Percentiles rank a stretch among this genome's conserved stretches.
These are phyloP conservation scores for Vinca minor DNA, from an alignment of 257 asterid species.

Conservation along the genomic window DNA sequence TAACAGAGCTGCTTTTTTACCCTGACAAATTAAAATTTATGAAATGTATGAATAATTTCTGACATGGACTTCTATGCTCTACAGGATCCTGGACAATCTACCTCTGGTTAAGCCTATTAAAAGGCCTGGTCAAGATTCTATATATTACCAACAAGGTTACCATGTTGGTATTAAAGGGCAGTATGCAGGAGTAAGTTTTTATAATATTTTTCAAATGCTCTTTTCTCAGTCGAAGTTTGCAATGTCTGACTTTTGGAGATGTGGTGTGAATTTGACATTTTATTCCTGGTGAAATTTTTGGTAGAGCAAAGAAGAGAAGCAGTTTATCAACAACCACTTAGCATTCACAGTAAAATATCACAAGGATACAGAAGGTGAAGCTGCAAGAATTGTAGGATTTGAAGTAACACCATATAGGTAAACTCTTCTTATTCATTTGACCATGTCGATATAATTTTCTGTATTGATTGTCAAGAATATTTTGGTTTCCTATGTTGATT, in stretches of 20 bases:
- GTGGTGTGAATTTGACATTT: conserved; percentile 11
- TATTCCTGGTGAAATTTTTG: conserved; percentile 10
- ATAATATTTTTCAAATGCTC: background rate
- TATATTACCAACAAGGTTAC: conserved; percentile 67
- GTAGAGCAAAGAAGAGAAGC: conserved; percentile 58
- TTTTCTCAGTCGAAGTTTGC: background rate
- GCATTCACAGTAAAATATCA: conserved; percentile 68
- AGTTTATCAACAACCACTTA: conserved; percentile 69
- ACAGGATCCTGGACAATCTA: conserved; percentile 88
- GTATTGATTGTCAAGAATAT: conserved; percentile 11
- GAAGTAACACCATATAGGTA: conserved; percentile 83
- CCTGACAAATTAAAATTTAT: too few species aligned
- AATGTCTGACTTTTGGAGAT: background rate
- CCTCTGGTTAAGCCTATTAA: conserved; percentile 75
- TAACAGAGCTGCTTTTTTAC: background rate
- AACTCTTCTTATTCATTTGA: conserved; percentile 5
- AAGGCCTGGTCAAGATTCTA: conserved; percentile 43
- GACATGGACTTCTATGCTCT: conserved; percentile 15
- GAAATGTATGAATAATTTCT: conserved; percentile 5
- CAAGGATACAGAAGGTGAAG: conserved; percentile 57
- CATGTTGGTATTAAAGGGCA: conserved; percentile 65
- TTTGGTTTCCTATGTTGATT: conserved; percentile 1
- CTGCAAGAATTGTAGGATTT: conserved; percentile 85
- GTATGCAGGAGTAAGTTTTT: conserved; percentile 74
- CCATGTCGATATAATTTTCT: conserved; percentile 1